These are phyloP conservation scores for Pythium angustatum DNA, from an alignment of 352 stramenopile genomes.

Conservation along the genomic window DNA sequence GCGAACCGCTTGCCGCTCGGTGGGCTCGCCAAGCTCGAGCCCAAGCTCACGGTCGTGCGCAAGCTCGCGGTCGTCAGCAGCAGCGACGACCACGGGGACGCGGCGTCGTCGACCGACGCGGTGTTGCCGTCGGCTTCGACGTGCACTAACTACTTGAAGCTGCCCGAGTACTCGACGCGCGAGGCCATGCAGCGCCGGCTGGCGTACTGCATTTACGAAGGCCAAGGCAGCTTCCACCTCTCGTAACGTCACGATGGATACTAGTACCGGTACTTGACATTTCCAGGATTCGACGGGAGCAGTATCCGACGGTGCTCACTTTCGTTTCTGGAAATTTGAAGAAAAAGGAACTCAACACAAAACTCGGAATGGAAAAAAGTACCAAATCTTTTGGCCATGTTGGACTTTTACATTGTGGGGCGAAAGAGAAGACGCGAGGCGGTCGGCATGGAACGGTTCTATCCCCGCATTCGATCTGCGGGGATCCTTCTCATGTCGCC, in stretches of 20 bases:
- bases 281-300: too few relatives aligned
- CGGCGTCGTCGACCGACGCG: slow-evolving; percentile 33
- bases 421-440: neutral
- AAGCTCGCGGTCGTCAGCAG: slow-evolving; percentile 51
- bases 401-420: slow-evolving; percentile 21
- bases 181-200: slow-evolving; percentile 70
- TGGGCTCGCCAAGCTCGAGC: slow-evolving; percentile 77
- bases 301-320: too few relatives aligned
- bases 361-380: neutral
- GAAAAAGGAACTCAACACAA: slow-evolving; percentile 2
- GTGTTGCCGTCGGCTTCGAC: slow-evolving; percentile 86
- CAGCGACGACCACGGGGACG: slow-evolving; percentile 22
- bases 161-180: slow-evolving; percentile 88
- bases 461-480: slow-evolving; percentile 28
- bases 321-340: too few relatives aligned
- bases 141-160: slow-evolving; percentile 91
- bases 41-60: slow-evolving; percentile 88
- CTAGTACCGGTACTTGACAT: too few relatives aligned
- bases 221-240: slow-evolving; percentile 84
- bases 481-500: neutral
- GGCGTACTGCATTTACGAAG: slow-evolving; percentile 84
- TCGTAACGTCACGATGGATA: too few relatives aligned
- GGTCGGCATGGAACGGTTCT: too few relatives aligned
- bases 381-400: slow-evolving; percentile 12
- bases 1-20: slow-evolving; percentile 83